Conservation (phyloP, 345 rosid species). For the Syzygium aqueum region DNA sequence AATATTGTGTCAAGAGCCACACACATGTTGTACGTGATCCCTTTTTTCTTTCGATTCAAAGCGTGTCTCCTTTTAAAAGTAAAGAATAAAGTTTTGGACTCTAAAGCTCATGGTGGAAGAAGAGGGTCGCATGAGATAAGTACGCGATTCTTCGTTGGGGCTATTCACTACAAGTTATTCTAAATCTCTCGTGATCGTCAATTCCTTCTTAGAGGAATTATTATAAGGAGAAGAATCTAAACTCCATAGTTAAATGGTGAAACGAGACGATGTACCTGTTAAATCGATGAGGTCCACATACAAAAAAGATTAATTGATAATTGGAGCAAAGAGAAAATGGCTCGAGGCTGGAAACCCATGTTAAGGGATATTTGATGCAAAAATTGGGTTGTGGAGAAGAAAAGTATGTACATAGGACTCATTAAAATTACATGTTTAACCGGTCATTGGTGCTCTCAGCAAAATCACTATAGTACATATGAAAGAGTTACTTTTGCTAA, state of each 20-base stretch:
- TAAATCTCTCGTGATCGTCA: not conserved
- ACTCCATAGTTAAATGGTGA: not conserved
- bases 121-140: not conserved
- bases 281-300: accelerated
- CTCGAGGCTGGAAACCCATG: not conserved
- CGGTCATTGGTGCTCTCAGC: not conserved
- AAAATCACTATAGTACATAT: not conserved
- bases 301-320: not conserved
- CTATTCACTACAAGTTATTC: not conserved
- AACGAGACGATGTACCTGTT: not conserved
- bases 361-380: not conserved
- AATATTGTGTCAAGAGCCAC: not conserved
- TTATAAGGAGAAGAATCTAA: not conserved
- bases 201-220: not conserved
- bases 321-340: not conserved
- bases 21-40: not conserved
- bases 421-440: not conserved
- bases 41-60: not conserved
- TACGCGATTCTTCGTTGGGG: not conserved
- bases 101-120: not conserved
- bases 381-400: not conserved
- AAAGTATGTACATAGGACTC: not conserved
- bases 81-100: not conserved
- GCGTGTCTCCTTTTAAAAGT: not conserved
- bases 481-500: not conserved